Conservation (phyloP, 129 eudicot genomes). For the Gnaphalium uliginosum region DNA sequence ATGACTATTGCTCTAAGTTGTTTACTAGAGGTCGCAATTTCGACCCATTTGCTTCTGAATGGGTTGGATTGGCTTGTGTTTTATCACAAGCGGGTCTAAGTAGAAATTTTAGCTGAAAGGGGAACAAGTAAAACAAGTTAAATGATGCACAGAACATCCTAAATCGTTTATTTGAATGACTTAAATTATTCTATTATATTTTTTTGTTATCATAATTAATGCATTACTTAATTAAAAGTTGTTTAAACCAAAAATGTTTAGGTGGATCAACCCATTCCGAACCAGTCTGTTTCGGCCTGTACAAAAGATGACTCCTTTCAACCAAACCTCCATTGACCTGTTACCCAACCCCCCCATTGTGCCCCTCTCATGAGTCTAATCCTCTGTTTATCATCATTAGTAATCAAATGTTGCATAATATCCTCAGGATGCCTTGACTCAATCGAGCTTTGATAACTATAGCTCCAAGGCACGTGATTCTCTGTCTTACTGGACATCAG, state of each 20-base stretch:
- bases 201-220: neutral
- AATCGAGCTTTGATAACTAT: slow-evolving; percentile 75
- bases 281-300: neutral
- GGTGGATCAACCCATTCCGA: neutral
- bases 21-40: neutral
- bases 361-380: neutral
- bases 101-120: neutral
- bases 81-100: neutral
- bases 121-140: neutral
- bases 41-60: neutral
- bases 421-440: slow-evolving; percentile 75
- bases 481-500: slow-evolving; percentile 85
- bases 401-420: slow-evolving; percentile 1
- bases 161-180: neutral
- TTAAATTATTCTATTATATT: neutral
- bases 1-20: neutral
- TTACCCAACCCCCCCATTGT: neutral
- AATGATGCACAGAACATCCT: neutral
- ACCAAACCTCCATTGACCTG: neutral
- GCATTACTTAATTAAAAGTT: neutral
- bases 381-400: neutral
- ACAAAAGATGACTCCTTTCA: neutral
- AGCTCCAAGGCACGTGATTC: slow-evolving; percentile 91
- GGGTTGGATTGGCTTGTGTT: neutral
- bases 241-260: neutral